These are phyloP conservation scores for Penicillium steckii DNA, from an alignment of 495 filamentous ascomycete species.

Conservation along the genomic window DNA sequence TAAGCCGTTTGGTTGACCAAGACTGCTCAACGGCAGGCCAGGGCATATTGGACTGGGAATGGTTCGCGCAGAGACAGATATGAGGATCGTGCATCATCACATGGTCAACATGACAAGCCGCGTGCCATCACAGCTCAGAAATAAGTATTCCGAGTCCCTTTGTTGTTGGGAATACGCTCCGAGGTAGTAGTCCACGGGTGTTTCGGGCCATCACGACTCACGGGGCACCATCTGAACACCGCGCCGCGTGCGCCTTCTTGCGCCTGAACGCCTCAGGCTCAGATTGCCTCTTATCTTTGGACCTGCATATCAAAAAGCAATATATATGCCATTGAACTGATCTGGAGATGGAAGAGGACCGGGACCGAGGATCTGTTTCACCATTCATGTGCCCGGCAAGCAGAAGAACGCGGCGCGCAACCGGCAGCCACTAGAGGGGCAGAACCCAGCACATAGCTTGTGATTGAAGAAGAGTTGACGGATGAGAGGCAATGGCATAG, in stretches of 20 bases:
- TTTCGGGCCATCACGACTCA: not conserved
- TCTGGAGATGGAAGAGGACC: slow-evolving; percentile 3
- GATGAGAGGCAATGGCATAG: not conserved
- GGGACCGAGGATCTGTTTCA: slow-evolving; percentile 24
- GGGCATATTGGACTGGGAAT: slow-evolving; percentile 11
- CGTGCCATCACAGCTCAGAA: not conserved
- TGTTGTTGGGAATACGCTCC: not conserved
- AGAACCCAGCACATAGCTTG: no score
- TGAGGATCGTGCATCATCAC: slow-evolving; percentile 1
- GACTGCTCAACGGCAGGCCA: slow-evolving; percentile 10
- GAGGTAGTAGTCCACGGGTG: slow-evolving; percentile 1
- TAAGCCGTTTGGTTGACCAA: slow-evolving; percentile 6
- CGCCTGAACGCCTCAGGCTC: not conserved
- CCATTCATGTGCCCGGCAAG: slow-evolving; percentile 14
- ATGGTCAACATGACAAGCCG: not conserved
- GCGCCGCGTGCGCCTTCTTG: not conserved
- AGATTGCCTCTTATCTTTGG: slow-evolving; percentile 1
- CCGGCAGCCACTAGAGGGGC: slow-evolving; percentile 1
- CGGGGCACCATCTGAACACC: not conserved
- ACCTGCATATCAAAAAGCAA: slow-evolving; percentile 6
- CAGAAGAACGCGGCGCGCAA: not conserved
- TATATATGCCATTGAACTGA: slow-evolving; percentile 2
- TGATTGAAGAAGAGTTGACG: not conserved
- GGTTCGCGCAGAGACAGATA: not conserved
- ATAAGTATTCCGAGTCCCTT: not conserved